Percentiles rank a stretch among this genome's conserved stretches.
phyloP scores from a whole-genome alignment of 2,329 filamentous ascomycete genomes.

The Zasmidium angulare region DNA sequence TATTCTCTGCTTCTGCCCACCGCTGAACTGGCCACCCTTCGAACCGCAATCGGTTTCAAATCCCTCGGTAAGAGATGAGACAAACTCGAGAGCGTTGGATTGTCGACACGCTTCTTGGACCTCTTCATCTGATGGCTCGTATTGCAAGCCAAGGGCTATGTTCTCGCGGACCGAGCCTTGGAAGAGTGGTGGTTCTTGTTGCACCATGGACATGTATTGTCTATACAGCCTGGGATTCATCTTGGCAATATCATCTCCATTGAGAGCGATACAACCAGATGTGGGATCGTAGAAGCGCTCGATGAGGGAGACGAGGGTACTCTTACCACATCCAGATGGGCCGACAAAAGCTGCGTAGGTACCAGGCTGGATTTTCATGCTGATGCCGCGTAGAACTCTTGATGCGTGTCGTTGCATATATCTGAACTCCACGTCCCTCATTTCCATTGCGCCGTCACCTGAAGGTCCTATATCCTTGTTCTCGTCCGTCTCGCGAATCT shows the following conservation, averaged over 20 bases:
- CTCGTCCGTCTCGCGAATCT: constrained; percentile 39
- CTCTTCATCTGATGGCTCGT: constrained; percentile 40
- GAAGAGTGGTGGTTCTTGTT: constrained; percentile 46
- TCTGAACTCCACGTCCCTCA: constrained; percentile 31
- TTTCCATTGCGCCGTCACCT: constrained; percentile 23
- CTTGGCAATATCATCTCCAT: constrained; percentile 59
- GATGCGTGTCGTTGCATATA: constrained; percentile 28
- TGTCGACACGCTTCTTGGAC: constrained; percentile 50
- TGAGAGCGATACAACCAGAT: constrained; percentile 44
- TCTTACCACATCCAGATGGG: constrained; percentile 50
- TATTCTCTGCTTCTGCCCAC: constrained; percentile 58
- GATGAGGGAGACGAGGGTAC: constrained; percentile 46
- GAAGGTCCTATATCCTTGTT: constrained; percentile 31
- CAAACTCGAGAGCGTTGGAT: constrained; percentile 56
- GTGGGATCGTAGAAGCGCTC: constrained; percentile 49
- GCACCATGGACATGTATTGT: constrained; percentile 65
- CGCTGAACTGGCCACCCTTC: constrained; percentile 51
- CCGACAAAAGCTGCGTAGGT: constrained; percentile 50
- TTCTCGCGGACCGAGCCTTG: constrained; percentile 66
- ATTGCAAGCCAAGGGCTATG: constrained; percentile 46
- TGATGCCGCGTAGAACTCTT: constrained; percentile 30
- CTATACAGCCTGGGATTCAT: constrained; percentile 65
- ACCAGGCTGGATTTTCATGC: constrained; percentile 35
- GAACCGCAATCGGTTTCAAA: constrained; percentile 50
- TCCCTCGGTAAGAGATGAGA: constrained; percentile 53